Evolutionary conservation across 169 alveolate species (phyloP).

Genomic region (Fabrea salina): DNA sequence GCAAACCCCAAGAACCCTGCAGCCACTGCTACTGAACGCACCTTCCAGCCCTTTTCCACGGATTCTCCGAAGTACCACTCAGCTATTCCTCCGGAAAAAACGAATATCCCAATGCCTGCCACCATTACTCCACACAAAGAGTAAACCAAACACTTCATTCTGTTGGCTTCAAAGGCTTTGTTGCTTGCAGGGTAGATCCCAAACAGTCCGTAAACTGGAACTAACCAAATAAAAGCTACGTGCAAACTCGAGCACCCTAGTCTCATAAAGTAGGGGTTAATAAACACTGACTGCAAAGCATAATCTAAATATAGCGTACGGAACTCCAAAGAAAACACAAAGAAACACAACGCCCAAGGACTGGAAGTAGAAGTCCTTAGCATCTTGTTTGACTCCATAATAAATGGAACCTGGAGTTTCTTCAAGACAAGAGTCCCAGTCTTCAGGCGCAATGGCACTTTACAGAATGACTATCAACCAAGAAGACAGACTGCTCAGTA

Average conservation of each 20-base stretch:
- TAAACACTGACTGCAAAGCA: neutral
- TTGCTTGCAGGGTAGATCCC: neutral
- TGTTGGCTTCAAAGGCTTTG: neutral
- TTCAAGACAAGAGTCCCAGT: no score
- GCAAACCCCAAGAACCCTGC: slow-evolving; percentile 17
- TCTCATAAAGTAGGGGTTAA: neutral
- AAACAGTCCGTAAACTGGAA: neutral
- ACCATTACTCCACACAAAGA: neutral
- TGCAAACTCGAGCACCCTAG: neutral
- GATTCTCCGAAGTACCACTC: slow-evolving; percentile 16
- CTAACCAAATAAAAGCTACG: slow-evolving; percentile 16
- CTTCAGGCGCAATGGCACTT: no score
- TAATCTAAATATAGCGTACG: neutral
- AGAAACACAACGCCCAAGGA: no score
- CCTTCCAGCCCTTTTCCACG: neutral
- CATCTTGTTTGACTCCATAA: no score
- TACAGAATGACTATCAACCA: neutral
- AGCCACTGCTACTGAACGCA: neutral
- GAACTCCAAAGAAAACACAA: neutral
- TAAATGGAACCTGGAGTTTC: no score
- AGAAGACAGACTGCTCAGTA: neutral
- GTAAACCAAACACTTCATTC: neutral
- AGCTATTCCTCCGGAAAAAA: neutral
- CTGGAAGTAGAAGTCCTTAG: no score
- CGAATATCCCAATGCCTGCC: neutral